phyloP scores from a whole-genome alignment of 768 basidiomycete genomes.

The Pulveroboletus frians region DNA sequence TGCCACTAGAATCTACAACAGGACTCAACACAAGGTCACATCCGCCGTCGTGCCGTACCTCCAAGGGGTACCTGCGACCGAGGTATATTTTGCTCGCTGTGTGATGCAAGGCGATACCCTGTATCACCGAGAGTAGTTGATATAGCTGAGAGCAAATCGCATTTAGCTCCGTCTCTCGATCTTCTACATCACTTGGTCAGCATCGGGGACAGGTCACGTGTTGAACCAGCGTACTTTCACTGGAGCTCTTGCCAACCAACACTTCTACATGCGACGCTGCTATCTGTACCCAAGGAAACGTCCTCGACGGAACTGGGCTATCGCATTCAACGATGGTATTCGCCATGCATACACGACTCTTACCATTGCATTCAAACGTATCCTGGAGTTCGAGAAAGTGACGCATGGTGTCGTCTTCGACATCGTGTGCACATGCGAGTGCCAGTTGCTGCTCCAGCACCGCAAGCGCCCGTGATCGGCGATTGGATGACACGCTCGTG shows the following conservation, averaged over 20 bases:
- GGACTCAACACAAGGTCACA: conserved; percentile 4
- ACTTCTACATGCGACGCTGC: conserved; percentile 48
- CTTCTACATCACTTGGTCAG: conserved; percentile 27
- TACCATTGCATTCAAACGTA: conserved; percentile 80
- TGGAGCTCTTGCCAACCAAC: conserved; percentile 40
- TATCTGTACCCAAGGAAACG: conserved; percentile 57
- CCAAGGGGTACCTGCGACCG: conserved; percentile 60
- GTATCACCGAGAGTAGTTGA: conserved; percentile 62
- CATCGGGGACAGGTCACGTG: neutral
- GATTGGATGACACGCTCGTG: conserved; percentile 47
- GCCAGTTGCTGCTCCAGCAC: conserved; percentile 54
- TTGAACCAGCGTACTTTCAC: conserved; percentile 35
- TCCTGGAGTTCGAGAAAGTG: conserved; percentile 66
- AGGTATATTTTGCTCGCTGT: conserved; percentile 61
- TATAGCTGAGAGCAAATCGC: conserved; percentile 48
- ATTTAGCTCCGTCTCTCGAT: conserved; percentile 44
- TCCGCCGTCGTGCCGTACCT: conserved; percentile 39
- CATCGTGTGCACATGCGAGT: conserved; percentile 39
- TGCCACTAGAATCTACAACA: conserved; percentile 61
- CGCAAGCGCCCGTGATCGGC: conserved; percentile 51
- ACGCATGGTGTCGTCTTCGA: conserved; percentile 42
- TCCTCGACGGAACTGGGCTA: conserved; percentile 58
- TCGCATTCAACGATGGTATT: conserved; percentile 6
- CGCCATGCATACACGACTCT: conserved; percentile 21
- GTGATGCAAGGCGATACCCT: conserved; percentile 73